A percentile compares a stretch with the other conserved stretches of the same genome.
phyloP scores from a whole-genome alignment of 2,329 filamentous ascomycete genomes.

The Alternaria rosae region DNA sequence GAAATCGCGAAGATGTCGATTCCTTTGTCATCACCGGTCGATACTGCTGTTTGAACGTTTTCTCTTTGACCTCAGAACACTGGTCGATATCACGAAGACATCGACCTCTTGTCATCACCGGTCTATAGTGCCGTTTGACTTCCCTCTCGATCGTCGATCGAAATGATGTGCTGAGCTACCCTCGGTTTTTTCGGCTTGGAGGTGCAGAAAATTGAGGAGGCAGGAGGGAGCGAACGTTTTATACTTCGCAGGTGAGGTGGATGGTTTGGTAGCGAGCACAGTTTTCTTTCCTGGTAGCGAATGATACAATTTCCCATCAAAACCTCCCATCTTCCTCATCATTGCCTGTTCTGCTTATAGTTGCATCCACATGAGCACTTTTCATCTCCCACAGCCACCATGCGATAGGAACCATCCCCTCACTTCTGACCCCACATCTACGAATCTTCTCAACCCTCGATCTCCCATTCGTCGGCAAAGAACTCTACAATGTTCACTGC shows the following conservation, averaged over 20 bases:
- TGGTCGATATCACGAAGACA: no score
- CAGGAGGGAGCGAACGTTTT: neutral
- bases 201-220: neutral
- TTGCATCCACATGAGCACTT: neutral
- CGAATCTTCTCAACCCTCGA: slow-evolving; percentile 16
- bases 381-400: neutral
- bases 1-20: neutral
- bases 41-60: neutral
- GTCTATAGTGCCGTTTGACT: neutral
- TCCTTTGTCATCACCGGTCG: no score
- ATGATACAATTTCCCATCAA: neutral
- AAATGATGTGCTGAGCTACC: neutral
- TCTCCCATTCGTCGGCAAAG: slow-evolving; percentile 44
- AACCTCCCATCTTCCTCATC: neutral
- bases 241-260: neutral
- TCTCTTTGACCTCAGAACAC: neutral
- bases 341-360: neutral
- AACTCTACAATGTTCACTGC: slow-evolving; percentile 39
- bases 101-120: neutral
- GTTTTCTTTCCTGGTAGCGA: neutral
- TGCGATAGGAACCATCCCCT: neutral
- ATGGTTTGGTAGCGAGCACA: neutral
- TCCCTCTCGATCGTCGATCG: neutral
- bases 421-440: neutral
- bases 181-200: neutral